Evolutionary conservation across 306 rosid genomes (phyloP), one percentile per base, ranked within the genome.

Genomic region (Rosa persica): DNA sequence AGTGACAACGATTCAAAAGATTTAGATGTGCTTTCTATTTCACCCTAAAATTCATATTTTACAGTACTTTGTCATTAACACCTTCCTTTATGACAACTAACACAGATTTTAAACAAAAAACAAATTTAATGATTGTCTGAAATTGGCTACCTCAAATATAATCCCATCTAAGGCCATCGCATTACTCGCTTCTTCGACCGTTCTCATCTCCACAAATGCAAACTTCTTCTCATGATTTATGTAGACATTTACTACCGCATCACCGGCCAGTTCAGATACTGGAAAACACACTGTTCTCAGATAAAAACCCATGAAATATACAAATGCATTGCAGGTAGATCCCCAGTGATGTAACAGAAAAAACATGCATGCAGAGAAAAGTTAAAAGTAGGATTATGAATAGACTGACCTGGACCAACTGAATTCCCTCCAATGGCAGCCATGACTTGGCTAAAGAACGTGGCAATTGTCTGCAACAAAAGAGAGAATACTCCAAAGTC

Each of bases 101-200:
- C 5, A 55, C 12, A 2, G 12, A 69, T 0, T 2, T 27, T 15
- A 42, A 58, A 12, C 40, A 54, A 51, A 6, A 55, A 51, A 49
- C n/a, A 54, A 16, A 64, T 52, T 52, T 3, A 19, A 16, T 17
- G 6, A 61, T 36, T 58, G 34, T 47, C 49, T 54, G 62, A 67
- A 47, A 42, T 38, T 74, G 75, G 52, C 81, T 67, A 73, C 97
- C 93, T 92, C 93, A 83, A 92, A 92, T 84, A 88, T 78, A 34
- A 90, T 92, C 83, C 97, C 97, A 78, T 92, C 97, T 75, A 92
- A 85, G 75, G 97, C 90, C 97, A 92, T 92, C 65, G 94, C 94
- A 87, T 90, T 92, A 80, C 97, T 92, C 48, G 97, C 97, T 84
- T 92, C 97, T 82, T 92, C 97, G 76, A 92, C 95, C 15, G 95